These are phyloP conservation scores for Xylaria sp. DNA, from an alignment of 2,329 filamentous ascomycete species.

Conservation along the genomic window DNA sequence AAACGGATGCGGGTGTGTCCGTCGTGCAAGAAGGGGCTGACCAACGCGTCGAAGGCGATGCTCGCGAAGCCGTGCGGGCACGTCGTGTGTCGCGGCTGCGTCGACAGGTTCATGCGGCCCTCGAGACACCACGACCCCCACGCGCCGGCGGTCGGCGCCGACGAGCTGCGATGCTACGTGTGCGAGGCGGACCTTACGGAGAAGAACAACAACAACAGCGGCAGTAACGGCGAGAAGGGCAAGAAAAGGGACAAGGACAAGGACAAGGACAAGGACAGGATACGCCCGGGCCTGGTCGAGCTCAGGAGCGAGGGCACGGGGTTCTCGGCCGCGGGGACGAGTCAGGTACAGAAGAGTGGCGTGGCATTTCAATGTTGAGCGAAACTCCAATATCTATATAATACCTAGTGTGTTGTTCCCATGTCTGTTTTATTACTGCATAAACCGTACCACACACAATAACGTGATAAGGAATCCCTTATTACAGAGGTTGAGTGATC, in stretches of 20 bases:
- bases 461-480: background rate
- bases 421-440: background rate
- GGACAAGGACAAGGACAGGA: constrained; percentile 53
- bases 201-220: constrained; percentile 41
- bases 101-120: constrained; percentile 78
- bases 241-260: constrained; percentile 49
- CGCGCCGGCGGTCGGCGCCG: constrained; percentile 34
- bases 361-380: constrained; percentile 80
- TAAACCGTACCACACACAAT: too few species aligned
- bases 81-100: constrained; percentile 84
- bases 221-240: constrained; percentile 28
- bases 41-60: constrained; percentile 80
- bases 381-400: background rate
- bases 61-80: constrained; percentile 89
- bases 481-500: too few species aligned
- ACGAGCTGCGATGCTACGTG: constrained; percentile 74
- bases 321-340: constrained; percentile 85
- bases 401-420: too few species aligned
- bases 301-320: constrained; percentile 88
- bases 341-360: constrained; percentile 74
- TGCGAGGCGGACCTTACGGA: constrained; percentile 78
- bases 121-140: constrained; percentile 59
- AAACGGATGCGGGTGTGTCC: constrained; percentile 66
- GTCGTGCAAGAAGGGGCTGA: constrained; percentile 79
- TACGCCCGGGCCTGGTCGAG: constrained; percentile 74